Percentiles rank a stretch among this genome's conserved stretches.
These are phyloP conservation scores for Colletotrichum spaethianum DNA, from an alignment of 2,329 filamentous ascomycete genomes.

Conservation along the genomic window DNA sequence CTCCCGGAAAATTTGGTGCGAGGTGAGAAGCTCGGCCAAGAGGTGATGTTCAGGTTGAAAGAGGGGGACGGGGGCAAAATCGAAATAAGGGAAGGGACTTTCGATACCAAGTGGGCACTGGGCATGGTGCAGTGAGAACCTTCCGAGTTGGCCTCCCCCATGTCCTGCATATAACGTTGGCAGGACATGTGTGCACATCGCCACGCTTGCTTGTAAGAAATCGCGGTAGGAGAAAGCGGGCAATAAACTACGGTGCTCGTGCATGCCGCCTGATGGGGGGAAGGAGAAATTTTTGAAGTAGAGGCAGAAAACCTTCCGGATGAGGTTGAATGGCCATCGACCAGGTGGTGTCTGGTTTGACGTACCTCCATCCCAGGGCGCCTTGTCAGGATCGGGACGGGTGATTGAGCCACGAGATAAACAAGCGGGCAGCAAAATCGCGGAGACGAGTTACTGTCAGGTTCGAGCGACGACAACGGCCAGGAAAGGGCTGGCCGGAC, in stretches of 20 bases:
- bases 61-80: not conserved
- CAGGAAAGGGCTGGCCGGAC: not conserved
- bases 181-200: constrained; percentile 13
- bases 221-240: not conserved
- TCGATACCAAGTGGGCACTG: not conserved
- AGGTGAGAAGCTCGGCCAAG: constrained; percentile 23
- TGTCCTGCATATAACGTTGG: constrained; percentile 36
- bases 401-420: constrained; percentile 1
- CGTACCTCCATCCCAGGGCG: not conserved
- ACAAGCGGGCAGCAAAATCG: not conserved
- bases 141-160: constrained; percentile 28
- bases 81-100: not conserved
- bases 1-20: constrained; percentile 1
- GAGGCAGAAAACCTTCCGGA: constrained; percentile 1
- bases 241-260: not conserved
- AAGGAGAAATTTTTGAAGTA: not conserved
- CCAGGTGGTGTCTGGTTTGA: not conserved
- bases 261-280: constrained; percentile 1
- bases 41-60: constrained; percentile 32
- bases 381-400: not conserved
- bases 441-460: not conserved
- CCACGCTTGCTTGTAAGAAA: constrained; percentile 5
- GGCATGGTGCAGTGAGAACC: constrained; percentile 26
- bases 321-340: constrained; percentile 14
- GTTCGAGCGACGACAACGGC: not conserved